Conservation (phyloP, 2,329 filamentous ascomycete species). For the Talaromyces piceae region DNA sequence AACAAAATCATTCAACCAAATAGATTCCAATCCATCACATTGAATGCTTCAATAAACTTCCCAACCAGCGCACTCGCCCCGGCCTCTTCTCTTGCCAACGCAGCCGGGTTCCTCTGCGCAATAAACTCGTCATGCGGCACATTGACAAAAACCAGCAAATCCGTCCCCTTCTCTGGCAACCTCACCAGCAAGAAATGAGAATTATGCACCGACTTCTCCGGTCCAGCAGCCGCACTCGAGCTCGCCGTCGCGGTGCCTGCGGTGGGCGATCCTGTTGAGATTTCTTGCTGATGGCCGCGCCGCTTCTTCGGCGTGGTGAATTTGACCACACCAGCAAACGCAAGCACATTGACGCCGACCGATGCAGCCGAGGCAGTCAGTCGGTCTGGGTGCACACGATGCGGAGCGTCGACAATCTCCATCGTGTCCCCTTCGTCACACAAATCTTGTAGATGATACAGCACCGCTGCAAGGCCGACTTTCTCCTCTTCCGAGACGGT, state of each 20-base stretch:
- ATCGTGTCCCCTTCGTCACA: conserved; percentile 58
- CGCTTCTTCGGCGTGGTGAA: conserved; percentile 17
- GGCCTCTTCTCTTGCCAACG: conserved; percentile 60
- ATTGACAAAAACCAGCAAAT: conserved; percentile 80
- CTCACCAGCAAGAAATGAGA: conserved; percentile 72
- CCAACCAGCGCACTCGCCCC: conserved; percentile 25
- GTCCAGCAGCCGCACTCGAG: conserved; percentile 15
- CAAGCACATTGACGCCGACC: conserved; percentile 7
- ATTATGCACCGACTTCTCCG: conserved; percentile 44
- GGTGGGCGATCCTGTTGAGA: background rate
- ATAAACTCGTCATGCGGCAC: conserved; percentile 75
- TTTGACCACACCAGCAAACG: conserved; percentile 23
- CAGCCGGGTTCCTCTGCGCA: conserved; percentile 60
- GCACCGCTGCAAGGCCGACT: conserved; percentile 60
- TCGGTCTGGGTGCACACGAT: conserved; percentile 34
- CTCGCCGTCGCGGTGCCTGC: conserved; percentile 14
- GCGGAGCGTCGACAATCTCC: conserved; percentile 59
- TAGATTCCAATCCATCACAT: conserved; percentile 72
- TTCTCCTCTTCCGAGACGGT: conserved; percentile 48
- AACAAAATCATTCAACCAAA: conserved; percentile 43
- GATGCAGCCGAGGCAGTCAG: conserved; percentile 37
- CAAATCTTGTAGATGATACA: conserved; percentile 62
- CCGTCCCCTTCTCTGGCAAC: conserved; percentile 66
- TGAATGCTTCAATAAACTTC: conserved; percentile 62
- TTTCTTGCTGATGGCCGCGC: conserved; percentile 8